phyloP scores from a whole-genome alignment of 371 early-diverging fungal genomes.

The Syncephalastrum racemosum region DNA sequence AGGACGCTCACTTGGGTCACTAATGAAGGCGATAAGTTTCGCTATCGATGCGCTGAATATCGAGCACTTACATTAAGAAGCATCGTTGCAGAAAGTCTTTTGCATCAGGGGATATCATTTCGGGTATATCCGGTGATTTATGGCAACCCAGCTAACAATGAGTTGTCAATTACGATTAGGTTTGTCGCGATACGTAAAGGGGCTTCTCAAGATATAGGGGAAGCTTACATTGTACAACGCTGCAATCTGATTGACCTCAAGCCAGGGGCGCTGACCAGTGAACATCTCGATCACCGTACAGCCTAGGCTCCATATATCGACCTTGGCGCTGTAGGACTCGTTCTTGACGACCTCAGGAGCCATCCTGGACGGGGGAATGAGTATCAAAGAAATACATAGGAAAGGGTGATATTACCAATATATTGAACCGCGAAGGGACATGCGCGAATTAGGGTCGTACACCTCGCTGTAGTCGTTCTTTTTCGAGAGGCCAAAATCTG shows the following conservation, averaged over 20 bases:
- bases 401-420: conserved; percentile 12
- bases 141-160: conserved; percentile 16
- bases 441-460: conserved; percentile 39
- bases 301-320: conserved; percentile 87
- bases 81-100: conserved; percentile 66
- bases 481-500: conserved; percentile 97
- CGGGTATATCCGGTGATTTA: conserved; percentile 65
- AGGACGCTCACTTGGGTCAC: conserved; percentile 65
- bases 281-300: conserved; percentile 97
- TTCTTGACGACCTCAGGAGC: conserved; percentile 88
- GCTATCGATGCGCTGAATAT: not conserved
- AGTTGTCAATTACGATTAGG: not conserved
- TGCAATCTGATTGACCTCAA: conserved; percentile 79
- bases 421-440: conserved; percentile 23
- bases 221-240: conserved; percentile 66
- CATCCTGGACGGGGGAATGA: conserved; percentile 73
- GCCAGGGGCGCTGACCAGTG: conserved; percentile 91
- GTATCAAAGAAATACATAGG: not conserved
- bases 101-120: conserved; percentile 60
- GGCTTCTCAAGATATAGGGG: not conserved
- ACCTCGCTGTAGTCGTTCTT: conserved; percentile 58
- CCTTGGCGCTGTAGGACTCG: conserved; percentile 74
- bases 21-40: conserved; percentile 12
- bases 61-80: conserved; percentile 55
- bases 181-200: not conserved